phyloP scores from a whole-genome alignment of 306 rosid species.

The Lathyrus oleraceus region DNA sequence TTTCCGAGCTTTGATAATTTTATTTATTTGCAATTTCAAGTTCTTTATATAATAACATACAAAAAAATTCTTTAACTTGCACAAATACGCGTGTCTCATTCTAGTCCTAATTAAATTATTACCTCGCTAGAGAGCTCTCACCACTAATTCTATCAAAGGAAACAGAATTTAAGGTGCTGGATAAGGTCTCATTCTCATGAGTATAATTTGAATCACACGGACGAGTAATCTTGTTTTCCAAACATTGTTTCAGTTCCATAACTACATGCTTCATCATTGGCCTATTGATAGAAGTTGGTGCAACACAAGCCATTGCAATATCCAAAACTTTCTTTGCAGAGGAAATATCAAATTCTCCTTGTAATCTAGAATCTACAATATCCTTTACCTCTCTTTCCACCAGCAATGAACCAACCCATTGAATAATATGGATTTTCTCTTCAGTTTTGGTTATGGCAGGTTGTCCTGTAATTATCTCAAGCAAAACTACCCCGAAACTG shows the following conservation, averaged over 20 bases:
- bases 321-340: constrained; percentile 35
- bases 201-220: background rate
- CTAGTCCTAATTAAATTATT: background rate
- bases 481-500: constrained; percentile 48
- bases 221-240: background rate
- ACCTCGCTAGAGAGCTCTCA: constrained; percentile 6
- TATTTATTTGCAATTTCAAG: no score
- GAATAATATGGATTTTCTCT: constrained; percentile 36
- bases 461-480: constrained; percentile 45
- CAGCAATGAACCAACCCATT: constrained; percentile 27
- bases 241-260: constrained; percentile 38
- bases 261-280: constrained; percentile 46
- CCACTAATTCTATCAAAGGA: background rate
- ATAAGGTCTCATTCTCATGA: background rate
- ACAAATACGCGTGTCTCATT: background rate
- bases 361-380: constrained; percentile 42
- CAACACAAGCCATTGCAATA: constrained; percentile 46
- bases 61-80: background rate
- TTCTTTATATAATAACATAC: background rate
- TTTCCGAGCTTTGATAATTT: no score
- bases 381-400: constrained; percentile 26
- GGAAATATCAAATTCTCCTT: constrained; percentile 30
- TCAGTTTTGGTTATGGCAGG: constrained; percentile 39
- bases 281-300: constrained; percentile 29
- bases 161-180: background rate